Evolutionary conservation across 306 rosid genomes (phyloP).

Genomic region (Lotus japonicus): DNA sequence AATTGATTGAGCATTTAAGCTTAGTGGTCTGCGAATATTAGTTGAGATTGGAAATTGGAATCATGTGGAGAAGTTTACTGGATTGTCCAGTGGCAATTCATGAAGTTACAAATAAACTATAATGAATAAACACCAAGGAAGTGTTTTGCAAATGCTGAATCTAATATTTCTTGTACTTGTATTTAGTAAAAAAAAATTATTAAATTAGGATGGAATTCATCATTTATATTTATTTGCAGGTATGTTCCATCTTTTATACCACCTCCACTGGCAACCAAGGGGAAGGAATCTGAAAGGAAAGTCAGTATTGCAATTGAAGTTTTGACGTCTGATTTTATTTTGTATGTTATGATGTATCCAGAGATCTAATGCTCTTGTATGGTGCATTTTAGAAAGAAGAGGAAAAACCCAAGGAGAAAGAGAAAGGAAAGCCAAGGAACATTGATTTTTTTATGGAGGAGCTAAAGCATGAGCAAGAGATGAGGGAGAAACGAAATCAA

Average conservation of each 20-base stretch:
- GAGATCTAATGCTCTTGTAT: conserved; percentile 22
- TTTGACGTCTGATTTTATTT: conserved; percentile 4
- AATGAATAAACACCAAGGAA: background rate
- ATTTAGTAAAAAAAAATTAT: conserved; percentile 3
- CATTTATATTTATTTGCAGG: conserved; percentile 57
- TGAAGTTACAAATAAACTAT: conserved; percentile 15
- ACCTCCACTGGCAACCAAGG: conserved; percentile 96
- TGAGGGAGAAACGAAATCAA: conserved; percentile 93
- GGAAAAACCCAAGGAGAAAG: conserved; percentile 86
- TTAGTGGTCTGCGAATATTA: background rate
- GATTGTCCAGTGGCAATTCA: conserved; percentile 24
- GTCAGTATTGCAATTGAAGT: conserved; percentile 37
- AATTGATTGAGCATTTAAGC: background rate
- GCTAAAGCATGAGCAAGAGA: conserved; percentile 90
- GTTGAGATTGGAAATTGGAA: conserved; percentile 12
- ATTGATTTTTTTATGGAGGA: conserved; percentile 98
- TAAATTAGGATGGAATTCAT: conserved; percentile 31
- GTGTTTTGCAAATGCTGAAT: conserved; percentile 17
- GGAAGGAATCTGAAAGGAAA: conserved; percentile 88
- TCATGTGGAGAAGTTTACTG: conserved; percentile 12
- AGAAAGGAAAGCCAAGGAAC: conserved; percentile 83
- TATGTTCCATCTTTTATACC: conserved; percentile 96
- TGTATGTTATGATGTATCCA: conserved; percentile 6
- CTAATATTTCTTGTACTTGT: background rate
- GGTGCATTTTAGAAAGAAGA: conserved; percentile 68